phyloP scores from a whole-genome alignment of 208 protist genomes.

The Polymyxa betae region DNA sequence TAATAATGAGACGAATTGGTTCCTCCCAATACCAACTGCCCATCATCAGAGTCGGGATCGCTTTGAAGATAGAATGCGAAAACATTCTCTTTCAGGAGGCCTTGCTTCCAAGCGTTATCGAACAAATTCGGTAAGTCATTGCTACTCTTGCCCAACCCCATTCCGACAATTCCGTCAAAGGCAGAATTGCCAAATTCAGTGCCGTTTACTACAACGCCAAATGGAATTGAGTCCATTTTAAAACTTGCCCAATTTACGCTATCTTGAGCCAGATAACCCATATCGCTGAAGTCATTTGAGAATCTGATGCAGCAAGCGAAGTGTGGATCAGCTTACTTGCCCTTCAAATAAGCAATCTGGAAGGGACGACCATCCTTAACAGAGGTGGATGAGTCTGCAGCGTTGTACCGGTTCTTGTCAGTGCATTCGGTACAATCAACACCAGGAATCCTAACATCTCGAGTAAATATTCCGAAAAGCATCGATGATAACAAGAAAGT shows the following conservation, averaged over 20 bases:
- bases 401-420: slow-evolving; percentile 57
- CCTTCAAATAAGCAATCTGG: slow-evolving; percentile 59
- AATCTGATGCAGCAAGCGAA: slow-evolving; percentile 68
- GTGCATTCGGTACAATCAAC: neutral
- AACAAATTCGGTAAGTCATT: slow-evolving; percentile 79
- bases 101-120: slow-evolving; percentile 62
- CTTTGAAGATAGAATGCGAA: slow-evolving; percentile 70
- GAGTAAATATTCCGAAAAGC: neutral
- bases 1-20: slow-evolving; percentile 63
- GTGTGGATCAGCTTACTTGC: slow-evolving; percentile 85
- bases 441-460: neutral
- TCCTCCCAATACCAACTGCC: slow-evolving; percentile 67
- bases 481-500: slow-evolving; percentile 12
- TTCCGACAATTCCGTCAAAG: slow-evolving; percentile 87
- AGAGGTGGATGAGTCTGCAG: slow-evolving; percentile 63
- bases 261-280: neutral
- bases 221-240: slow-evolving; percentile 79
- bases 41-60: neutral
- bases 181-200: slow-evolving; percentile 82
- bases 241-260: neutral
- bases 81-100: slow-evolving; percentile 48
- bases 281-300: neutral
- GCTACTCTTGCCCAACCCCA: slow-evolving; percentile 82
- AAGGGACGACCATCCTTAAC: slow-evolving; percentile 60
- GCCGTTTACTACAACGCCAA: slow-evolving; percentile 80